These are phyloP conservation scores for Colletotrichum orchidophilum DNA, from an alignment of 2,329 filamentous ascomycete species.

Conservation along the genomic window DNA sequence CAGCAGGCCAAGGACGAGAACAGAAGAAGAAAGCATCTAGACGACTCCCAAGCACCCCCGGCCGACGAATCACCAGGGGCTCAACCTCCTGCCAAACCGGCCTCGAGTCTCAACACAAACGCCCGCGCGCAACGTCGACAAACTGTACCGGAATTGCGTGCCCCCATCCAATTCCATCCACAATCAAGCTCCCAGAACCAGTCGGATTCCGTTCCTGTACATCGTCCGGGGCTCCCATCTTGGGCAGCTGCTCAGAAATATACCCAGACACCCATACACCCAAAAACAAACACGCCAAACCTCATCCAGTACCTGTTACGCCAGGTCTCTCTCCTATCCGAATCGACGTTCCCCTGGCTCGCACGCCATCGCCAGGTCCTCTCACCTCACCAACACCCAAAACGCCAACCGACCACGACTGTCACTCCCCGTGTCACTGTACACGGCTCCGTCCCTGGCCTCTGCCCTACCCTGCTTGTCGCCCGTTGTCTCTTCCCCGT, in stretches of 20 bases:
- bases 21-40: slow-evolving; percentile 10
- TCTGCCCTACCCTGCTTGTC: neutral
- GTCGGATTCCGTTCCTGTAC: slow-evolving; percentile 29
- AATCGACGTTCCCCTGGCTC: slow-evolving; percentile 30
- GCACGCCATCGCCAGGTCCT: slow-evolving; percentile 34
- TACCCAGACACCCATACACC: neutral
- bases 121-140: slow-evolving; percentile 17
- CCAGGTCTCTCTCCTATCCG: neutral
- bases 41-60: neutral
- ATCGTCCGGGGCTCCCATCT: slow-evolving; percentile 28
- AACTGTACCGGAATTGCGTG: slow-evolving; percentile 14
- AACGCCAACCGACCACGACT: slow-evolving; percentile 7
- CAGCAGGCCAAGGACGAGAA: neutral
- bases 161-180: slow-evolving; percentile 8
- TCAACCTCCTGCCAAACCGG: slow-evolving; percentile 30
- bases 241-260: slow-evolving; percentile 4
- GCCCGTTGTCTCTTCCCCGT: neutral
- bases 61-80: slow-evolving; percentile 11
- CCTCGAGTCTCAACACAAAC: slow-evolving; percentile 10
- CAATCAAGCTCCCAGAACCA: slow-evolving; percentile 5
- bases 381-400: slow-evolving; percentile 31
- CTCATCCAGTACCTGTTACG: neutral
- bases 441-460: neutral
- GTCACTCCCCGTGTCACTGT: slow-evolving; percentile 24
- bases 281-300: neutral